phyloP scores from a whole-genome alignment of 495 filamentous ascomycete genomes.

The Rostrohypoxylon terebratum region DNA sequence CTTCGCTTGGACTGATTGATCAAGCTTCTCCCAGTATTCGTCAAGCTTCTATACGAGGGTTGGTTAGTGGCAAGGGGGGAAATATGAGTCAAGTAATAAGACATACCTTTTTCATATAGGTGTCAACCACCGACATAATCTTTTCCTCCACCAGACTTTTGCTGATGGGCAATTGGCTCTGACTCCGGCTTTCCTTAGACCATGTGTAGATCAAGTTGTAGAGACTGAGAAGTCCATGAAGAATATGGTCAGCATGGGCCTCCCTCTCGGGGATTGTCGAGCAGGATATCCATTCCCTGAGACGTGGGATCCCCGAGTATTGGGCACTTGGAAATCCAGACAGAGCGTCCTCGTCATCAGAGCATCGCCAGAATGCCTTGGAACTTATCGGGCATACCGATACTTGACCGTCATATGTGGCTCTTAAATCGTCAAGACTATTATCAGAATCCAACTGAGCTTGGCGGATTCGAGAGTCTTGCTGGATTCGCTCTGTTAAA shows the following conservation, averaged over 20 bases:
- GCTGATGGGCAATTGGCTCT: neutral
- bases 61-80: no score
- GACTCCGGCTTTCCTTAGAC: neutral
- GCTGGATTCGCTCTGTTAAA: neutral
- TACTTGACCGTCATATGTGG: neutral
- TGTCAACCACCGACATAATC: no score
- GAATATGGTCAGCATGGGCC: neutral
- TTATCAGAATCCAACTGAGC: neutral
- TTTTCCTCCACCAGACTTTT: neutral
- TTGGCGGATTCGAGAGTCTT: neutral
- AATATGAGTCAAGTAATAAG: neutral
- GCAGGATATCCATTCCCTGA: neutral
- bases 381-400: constrained; percentile 1
- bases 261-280: neutral
- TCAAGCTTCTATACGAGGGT: neutral
- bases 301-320: constrained; percentile 1
- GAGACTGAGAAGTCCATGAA: neutral
- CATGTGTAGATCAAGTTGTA: constrained; percentile 7
- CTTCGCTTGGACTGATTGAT: neutral
- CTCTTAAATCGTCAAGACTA: neutral
- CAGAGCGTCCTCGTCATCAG: no score
- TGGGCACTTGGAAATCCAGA: neutral
- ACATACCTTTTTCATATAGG: constrained; percentile 9
- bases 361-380: neutral
- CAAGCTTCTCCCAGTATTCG: neutral